A percentile compares a stretch with the other conserved stretches of the same genome.
Conservation (phyloP, 305 asterid genomes). For the Fraxinus nigra region DNA sequence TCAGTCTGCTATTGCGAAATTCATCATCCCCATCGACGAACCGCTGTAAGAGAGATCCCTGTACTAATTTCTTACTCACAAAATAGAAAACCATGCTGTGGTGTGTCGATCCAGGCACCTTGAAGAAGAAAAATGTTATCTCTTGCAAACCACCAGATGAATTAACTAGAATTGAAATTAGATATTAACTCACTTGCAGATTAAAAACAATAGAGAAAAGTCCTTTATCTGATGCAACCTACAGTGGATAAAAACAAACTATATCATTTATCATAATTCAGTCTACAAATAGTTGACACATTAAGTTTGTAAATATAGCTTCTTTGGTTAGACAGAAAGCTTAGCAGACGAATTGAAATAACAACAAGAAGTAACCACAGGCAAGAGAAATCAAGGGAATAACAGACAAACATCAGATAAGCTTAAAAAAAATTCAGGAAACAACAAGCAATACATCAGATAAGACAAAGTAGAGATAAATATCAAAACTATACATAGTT, state of each 20-base stretch:
- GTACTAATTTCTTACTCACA: slow-evolving; percentile 55
- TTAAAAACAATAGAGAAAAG: slow-evolving; percentile 70
- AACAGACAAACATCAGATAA: not conserved
- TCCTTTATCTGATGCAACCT: slow-evolving; percentile 88
- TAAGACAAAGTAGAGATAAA: not conserved
- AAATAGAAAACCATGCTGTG: slow-evolving; percentile 97
- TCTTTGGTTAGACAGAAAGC: not conserved
- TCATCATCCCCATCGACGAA: slow-evolving; percentile 97
- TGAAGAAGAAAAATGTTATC: slow-evolving; percentile 22
- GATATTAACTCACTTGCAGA: slow-evolving; percentile 69
- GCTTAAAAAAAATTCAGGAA: not conserved
- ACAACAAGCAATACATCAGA: not conserved
- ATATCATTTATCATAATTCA: slow-evolving; percentile 1
- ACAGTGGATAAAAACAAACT: slow-evolving; percentile 16
- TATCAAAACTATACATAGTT: not conserved
- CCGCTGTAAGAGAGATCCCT: slow-evolving; percentile 85
- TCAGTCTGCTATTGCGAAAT: slow-evolving; percentile 87
- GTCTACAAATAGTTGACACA: not conserved
- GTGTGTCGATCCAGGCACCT: slow-evolving; percentile 96
- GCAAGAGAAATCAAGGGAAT: not conserved
- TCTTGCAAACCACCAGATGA: slow-evolving; percentile 14
- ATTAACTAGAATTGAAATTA: slow-evolving; percentile 17
- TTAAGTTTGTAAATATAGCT: not conserved
- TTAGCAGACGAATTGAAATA: not conserved
- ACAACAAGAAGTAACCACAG: not conserved